Evolutionary conservation across 2,329 filamentous ascomycete species (phyloP).

Genomic region (Dactylellina haptotyla): DNA sequence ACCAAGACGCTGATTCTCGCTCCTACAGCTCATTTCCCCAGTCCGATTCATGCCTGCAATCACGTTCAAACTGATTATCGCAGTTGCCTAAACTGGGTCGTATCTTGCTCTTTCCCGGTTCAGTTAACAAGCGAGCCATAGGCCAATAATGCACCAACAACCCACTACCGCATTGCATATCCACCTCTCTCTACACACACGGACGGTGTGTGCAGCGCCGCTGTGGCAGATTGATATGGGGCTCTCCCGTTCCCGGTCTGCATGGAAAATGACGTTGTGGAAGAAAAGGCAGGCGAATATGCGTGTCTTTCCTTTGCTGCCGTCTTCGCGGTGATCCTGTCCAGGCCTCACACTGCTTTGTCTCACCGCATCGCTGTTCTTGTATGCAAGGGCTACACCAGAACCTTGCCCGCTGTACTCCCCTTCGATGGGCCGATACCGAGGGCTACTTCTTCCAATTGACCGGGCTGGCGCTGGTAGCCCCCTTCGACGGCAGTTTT

Average conservation of each 20-base stretch:
- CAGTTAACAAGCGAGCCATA: slow-evolving; percentile 35
- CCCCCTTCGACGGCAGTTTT: background rate
- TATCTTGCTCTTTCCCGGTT: slow-evolving; percentile 38
- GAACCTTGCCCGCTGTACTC: background rate
- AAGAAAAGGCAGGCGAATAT: slow-evolving; percentile 44
- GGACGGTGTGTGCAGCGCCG: background rate
- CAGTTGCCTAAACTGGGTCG: slow-evolving; percentile 50
- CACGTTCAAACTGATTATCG: slow-evolving; percentile 14
- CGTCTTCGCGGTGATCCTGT: slow-evolving; percentile 15
- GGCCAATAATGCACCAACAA: slow-evolving; percentile 20
- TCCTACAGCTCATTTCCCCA: slow-evolving; percentile 25
- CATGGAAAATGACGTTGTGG: slow-evolving; percentile 39
- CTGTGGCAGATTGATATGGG: slow-evolving; percentile 2
- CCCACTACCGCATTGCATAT: slow-evolving; percentile 7
- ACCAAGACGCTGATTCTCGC: slow-evolving; percentile 22
- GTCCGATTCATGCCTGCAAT: slow-evolving; percentile 33
- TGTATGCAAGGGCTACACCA: slow-evolving; percentile 33
- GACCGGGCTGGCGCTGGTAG: background rate
- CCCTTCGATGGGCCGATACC: background rate
- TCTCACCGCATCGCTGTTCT: slow-evolving; percentile 7
- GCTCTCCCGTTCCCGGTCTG: slow-evolving; percentile 27
- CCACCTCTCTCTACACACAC: no score
- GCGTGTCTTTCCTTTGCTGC: slow-evolving; percentile 24
- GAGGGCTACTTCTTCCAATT: slow-evolving; percentile 3
- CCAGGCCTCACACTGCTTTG: slow-evolving; percentile 3